Evolutionary conservation across 2,329 filamentous ascomycete species (phyloP).

Genomic region (Paecilomyces fulvus): DNA sequence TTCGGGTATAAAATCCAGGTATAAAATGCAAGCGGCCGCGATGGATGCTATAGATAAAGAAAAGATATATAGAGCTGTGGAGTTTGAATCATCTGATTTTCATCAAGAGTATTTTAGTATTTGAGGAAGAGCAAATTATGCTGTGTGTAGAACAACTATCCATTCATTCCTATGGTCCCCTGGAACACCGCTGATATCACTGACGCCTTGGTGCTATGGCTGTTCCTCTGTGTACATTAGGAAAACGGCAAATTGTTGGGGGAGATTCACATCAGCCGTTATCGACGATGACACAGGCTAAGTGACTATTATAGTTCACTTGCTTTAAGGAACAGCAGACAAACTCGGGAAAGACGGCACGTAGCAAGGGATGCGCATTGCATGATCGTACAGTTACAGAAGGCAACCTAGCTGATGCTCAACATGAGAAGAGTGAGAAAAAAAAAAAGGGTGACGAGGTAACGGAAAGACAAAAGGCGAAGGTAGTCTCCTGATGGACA

Average conservation of each 20-base stretch:
- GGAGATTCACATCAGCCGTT: background rate
- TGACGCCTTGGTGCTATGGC: background rate
- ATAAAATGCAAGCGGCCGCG: too few species aligned
- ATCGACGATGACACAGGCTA: background rate
- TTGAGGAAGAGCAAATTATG: background rate
- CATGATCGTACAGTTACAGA: slow-evolving; percentile 9
- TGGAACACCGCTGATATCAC: background rate
- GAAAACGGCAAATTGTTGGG: background rate
- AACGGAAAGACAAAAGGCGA: slow-evolving; percentile 12
- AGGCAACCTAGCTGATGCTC: background rate
- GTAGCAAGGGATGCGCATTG: slow-evolving; percentile 2
- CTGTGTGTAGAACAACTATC: background rate
- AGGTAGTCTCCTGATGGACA: slow-evolving; percentile 7
- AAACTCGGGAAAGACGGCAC: background rate
- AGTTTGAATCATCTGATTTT: background rate
- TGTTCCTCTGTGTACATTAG: background rate
- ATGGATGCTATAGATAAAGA: too few species aligned
- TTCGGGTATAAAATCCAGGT: too few species aligned
- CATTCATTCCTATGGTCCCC: background rate
- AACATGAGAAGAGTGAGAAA: slow-evolving; percentile 5
- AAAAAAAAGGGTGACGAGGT: slow-evolving; percentile 17
- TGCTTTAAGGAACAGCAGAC: background rate
- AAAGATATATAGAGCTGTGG: background rate
- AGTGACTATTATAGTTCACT: background rate
- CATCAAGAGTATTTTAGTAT: too few species aligned